phyloP scores from a whole-genome alignment of 2,329 filamentous ascomycete species.

The Penicillium psychrosexuale region DNA sequence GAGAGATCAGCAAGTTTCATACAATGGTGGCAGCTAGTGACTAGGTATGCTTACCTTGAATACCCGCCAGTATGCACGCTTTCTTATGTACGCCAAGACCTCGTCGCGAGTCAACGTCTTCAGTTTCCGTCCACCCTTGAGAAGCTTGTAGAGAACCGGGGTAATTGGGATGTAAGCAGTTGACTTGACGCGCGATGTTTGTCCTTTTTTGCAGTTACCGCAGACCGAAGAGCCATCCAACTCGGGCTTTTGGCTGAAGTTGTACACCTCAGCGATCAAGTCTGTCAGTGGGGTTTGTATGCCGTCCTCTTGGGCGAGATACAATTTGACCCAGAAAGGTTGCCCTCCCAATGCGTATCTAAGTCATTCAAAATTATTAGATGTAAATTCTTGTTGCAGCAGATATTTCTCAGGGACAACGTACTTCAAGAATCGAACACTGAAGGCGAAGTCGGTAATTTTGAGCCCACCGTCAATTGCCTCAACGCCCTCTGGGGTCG shows the following conservation, averaged over 20 bases:
- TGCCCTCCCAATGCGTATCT: slow-evolving; percentile 12
- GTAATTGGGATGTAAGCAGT: slow-evolving; percentile 10
- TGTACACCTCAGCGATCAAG: slow-evolving; percentile 11
- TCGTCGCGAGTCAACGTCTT: slow-evolving; percentile 7
- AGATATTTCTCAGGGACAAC: not conserved
- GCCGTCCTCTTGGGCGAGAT: slow-evolving; percentile 10
- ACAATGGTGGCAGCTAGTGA: no score
- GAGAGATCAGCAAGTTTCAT: not conserved
- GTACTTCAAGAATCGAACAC: slow-evolving; percentile 11
- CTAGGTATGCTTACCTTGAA: not conserved
- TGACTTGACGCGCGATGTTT: not conserved
- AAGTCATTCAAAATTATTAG: not conserved
- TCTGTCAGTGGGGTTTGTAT: slow-evolving; percentile 4
- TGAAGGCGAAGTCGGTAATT: slow-evolving; percentile 10
- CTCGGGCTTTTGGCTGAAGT: slow-evolving; percentile 12
- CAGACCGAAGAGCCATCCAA: slow-evolving; percentile 3
- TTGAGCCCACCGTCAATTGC: slow-evolving; percentile 8
- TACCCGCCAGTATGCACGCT: slow-evolving; percentile 9
- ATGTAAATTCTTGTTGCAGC: not conserved
- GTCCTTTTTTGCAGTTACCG: slow-evolving; percentile 6
- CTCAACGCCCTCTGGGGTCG: slow-evolving; percentile 4
- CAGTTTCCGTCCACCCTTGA: slow-evolving; percentile 4
- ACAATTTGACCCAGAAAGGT: slow-evolving; percentile 12
- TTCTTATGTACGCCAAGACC: slow-evolving; percentile 1
- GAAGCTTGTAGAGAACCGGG: slow-evolving; percentile 6